These are phyloP conservation scores for Pichia kudriavzevii DNA, from an alignment of 1,139 yeast species.

Conservation along the genomic window DNA sequence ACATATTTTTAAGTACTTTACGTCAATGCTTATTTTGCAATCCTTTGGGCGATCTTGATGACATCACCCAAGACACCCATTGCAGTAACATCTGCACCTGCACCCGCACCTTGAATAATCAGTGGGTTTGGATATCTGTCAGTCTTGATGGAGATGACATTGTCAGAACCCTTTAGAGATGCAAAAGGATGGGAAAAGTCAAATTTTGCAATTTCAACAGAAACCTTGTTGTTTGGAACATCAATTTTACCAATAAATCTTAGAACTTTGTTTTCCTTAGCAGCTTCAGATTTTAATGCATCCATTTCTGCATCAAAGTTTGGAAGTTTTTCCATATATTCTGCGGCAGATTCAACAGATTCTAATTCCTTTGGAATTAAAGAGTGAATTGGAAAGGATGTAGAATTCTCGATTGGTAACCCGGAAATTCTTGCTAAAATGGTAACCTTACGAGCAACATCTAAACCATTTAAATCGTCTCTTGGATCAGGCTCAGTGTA, in stretches of 20 bases:
- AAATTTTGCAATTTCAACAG: constrained; percentile 84
- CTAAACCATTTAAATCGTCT: constrained; percentile 95
- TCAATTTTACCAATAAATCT: constrained; percentile 93
- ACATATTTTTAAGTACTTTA: background rate
- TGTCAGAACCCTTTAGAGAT: constrained; percentile 89
- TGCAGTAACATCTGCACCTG: constrained; percentile 98
- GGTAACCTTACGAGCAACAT: constrained; percentile 96
- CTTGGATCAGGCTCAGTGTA: constrained; percentile 99
- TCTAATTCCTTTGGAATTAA: constrained; percentile 85
- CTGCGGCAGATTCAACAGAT: constrained; percentile 61
- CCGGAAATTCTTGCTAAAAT: constrained; percentile 92
- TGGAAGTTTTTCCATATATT: constrained; percentile 75
- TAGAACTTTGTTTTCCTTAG: constrained; percentile 74
- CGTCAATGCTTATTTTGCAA: constrained; percentile 38
- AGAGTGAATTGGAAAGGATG: constrained; percentile 92
- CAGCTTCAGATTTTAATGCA: constrained; percentile 71
- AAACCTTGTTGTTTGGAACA: constrained; percentile 54
- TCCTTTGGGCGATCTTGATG: constrained; percentile 83
- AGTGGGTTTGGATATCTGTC: constrained; percentile 89
- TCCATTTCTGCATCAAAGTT: constrained; percentile 75
- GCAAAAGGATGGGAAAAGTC: constrained; percentile 92
- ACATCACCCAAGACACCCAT: constrained; percentile 96
- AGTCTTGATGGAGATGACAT: constrained; percentile 85
- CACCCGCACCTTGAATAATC: constrained; percentile 97
- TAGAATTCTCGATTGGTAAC: constrained; percentile 75